Evolutionary conservation across 257 asterid species (phyloP).

Genomic region (Solanum chilense): DNA sequence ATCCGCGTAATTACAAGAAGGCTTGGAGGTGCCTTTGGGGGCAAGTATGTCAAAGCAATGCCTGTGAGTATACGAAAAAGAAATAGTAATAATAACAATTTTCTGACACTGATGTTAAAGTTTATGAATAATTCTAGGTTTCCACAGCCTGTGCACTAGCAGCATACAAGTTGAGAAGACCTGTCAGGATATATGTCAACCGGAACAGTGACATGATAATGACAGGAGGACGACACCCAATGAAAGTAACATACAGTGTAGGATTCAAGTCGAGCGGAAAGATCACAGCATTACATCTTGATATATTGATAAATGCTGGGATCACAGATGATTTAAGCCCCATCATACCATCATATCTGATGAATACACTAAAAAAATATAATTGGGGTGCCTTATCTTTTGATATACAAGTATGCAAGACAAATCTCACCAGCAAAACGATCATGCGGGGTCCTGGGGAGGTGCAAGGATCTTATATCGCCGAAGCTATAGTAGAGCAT

Average conservation of each 20-base stretch:
- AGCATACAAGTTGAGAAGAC: conserved; percentile 54
- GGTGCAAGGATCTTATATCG: conserved; percentile 58
- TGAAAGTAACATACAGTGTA: conserved; percentile 57
- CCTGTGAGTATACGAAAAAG: conserved; percentile 28
- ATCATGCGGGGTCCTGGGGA: conserved; percentile 78
- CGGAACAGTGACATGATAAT: conserved; percentile 64
- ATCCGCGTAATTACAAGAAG: background rate
- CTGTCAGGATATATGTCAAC: conserved; percentile 56
- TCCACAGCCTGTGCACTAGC: conserved; percentile 79
- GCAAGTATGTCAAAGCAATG: conserved; percentile 44
- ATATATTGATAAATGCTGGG: conserved; percentile 63
- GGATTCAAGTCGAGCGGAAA: conserved; percentile 63
- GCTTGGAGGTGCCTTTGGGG: conserved; percentile 83
- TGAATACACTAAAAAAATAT: conserved; percentile 39
- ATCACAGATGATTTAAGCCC: conserved; percentile 42
- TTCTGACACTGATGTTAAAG: background rate
- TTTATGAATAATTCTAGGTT: conserved; percentile 23
- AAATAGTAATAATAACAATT: background rate
- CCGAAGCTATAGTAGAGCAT: conserved; percentile 60
- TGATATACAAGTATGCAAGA: conserved; percentile 55
- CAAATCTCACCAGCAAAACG: conserved; percentile 50
- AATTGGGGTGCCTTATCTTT: conserved; percentile 68
- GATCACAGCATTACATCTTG: conserved; percentile 59
- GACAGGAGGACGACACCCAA: conserved; percentile 71
- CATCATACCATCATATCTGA: conserved; percentile 20